A percentile compares a stretch with the other conserved stretches of the same genome.
Conservation (phyloP, 2,329 filamentous ascomycete species). For the Pseudogymnoascus destructans region DNA sequence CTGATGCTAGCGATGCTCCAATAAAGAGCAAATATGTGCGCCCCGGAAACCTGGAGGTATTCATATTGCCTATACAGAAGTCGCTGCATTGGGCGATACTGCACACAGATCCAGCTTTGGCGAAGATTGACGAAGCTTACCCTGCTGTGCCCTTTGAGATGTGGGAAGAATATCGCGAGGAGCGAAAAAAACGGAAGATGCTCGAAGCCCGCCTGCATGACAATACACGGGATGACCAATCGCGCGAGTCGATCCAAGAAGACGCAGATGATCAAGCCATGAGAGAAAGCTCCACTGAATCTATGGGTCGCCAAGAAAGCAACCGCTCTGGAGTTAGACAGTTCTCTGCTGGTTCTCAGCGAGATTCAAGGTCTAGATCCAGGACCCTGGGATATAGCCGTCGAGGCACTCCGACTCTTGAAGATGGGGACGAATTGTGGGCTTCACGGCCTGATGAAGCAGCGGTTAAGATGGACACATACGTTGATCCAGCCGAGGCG, state of each 20-base stretch:
- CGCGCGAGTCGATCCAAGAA: background rate
- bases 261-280: background rate
- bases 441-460: conserved; percentile 23
- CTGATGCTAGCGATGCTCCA: background rate
- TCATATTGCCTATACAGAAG: conserved; percentile 31
- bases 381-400: background rate
- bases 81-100: conserved; percentile 30
- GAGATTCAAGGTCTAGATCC: background rate
- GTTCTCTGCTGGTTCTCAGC: background rate
- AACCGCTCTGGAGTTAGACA: background rate
- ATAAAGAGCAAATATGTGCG: conserved; percentile 28
- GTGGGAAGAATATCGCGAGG: conserved; percentile 1
- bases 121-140: conserved; percentile 16
- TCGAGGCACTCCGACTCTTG: conserved; percentile 12
- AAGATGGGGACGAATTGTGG: conserved; percentile 16
- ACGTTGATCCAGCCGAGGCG: conserved; percentile 22
- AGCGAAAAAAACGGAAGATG: background rate
- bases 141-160: conserved; percentile 19
- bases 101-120: conserved; percentile 34
- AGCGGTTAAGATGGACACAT: conserved; percentile 12
- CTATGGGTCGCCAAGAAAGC: background rate
- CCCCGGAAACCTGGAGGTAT: conserved; percentile 32
- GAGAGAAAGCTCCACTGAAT: background rate
- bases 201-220: background rate
- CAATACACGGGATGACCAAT: background rate